Base-by-base conservation (phyloP, 768 basidiomycete species). In the Hygrocybe coccinea region DNA sequence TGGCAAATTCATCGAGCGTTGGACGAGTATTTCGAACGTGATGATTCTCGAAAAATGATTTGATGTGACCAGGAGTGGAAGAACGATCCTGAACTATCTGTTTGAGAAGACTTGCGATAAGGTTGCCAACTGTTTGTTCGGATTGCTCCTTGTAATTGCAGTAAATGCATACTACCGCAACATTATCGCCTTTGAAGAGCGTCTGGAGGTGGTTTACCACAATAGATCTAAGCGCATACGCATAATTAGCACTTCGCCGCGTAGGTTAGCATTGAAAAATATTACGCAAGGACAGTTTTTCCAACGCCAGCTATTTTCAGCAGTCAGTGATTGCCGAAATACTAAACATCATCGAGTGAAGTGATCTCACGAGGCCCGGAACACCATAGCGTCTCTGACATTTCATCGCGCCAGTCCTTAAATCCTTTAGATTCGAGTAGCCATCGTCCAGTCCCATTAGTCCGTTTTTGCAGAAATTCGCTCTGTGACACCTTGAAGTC, bases 291-390 rank as follows among this genome's bases (percentile, higher is more conserved):
- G 14, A 54, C 37, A 1, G 59, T 53, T 22, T 57, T 57, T 15
- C 59, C 59, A 43, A 50, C 55, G 21, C 59, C 59, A 43, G 59
- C 59, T 59, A 37, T 49, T 8, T 14, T 4, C 15, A 41, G 10
- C 19, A 14, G 38, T n/a, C n/a, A n/a, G n/a, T n/a, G n/a, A n/a
- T n/a, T n/a, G n/a, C n/a, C n/a, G n/a, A n/a, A n/a, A n/a, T n/a
- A n/a, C 5, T 15, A n/a, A 12, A 37, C 14, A 50, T 5, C 1
- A 37, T n/a, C 3, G 24, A 3, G 21, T 15, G n/a, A 8, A 45
- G 38, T 25, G 5, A 34, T 50, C 58, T 25, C 47, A 59, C 58
- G 58, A 25, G 44, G 56, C 37, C 58, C 58, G 5, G 25, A 33
- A 48, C 58, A 59, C 54, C 54, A 59, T 21, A 59, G 47, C 1